Evolutionary conservation across 768 basidiomycete species (phyloP).

Genomic region (Rhizopogon roseolus): DNA sequence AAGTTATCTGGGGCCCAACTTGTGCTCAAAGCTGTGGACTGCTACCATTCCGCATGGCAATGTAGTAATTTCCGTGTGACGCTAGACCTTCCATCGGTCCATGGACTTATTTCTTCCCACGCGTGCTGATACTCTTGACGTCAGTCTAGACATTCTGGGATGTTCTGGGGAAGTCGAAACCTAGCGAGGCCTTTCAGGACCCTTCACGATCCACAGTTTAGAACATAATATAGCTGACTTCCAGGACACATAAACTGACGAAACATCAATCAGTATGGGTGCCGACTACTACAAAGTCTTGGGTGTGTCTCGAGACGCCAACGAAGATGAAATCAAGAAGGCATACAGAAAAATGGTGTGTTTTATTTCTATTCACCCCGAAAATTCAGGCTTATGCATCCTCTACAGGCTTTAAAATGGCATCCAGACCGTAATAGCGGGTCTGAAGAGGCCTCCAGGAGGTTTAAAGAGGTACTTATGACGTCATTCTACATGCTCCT

Average conservation of each 20-base stretch:
- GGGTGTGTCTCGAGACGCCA: slow-evolving; percentile 67
- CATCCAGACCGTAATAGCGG: slow-evolving; percentile 91
- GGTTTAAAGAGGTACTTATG: slow-evolving; percentile 84
- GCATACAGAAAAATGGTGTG: slow-evolving; percentile 92
- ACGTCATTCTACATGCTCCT: background rate
- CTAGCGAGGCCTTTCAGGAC: background rate
- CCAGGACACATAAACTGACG: background rate
- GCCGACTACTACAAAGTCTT: slow-evolving; percentile 87
- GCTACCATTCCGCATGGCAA: too few species aligned
- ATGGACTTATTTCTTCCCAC: slow-evolving; percentile 5
- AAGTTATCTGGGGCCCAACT: too few species aligned
- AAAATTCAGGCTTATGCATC: slow-evolving; percentile 5
- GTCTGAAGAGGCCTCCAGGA: slow-evolving; percentile 79
- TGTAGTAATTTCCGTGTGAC: background rate
- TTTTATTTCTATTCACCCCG: background rate
- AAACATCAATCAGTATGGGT: slow-evolving; percentile 47
- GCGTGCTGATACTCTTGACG: slow-evolving; percentile 15
- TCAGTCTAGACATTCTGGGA: slow-evolving; percentile 31
- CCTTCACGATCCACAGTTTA: background rate
- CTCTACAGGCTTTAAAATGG: slow-evolving; percentile 77
- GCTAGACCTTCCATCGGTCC: background rate
- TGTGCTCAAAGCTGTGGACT: too few species aligned
- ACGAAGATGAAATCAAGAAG: slow-evolving; percentile 86
- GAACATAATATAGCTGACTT: background rate
- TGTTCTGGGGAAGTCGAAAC: slow-evolving; percentile 20